Percentiles rank a stretch among this genome's conserved stretches.
These are phyloP conservation scores for Pseudogymnoascus sp. DNA, from an alignment of 2,329 filamentous ascomycete species.

Conservation along the genomic window DNA sequence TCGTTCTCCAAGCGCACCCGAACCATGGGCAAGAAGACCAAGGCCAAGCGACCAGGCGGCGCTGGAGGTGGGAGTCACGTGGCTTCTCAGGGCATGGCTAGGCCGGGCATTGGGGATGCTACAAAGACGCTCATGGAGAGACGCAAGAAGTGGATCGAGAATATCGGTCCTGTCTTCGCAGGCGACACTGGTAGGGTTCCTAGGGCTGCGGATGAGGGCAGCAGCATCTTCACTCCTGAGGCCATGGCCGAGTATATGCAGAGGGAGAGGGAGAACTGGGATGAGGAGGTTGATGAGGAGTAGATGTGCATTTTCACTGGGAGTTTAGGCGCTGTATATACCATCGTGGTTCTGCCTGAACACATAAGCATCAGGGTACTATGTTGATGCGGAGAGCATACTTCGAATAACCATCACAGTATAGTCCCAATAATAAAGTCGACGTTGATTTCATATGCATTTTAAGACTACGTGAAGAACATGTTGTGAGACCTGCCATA, in stretches of 20 bases:
- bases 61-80: constrained; percentile 62
- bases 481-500: background rate
- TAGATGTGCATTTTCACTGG: constrained; percentile 12
- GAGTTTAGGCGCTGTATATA: constrained; percentile 1
- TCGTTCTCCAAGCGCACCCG: constrained; percentile 94
- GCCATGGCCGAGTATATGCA: constrained; percentile 69
- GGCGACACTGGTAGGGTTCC: constrained; percentile 62
- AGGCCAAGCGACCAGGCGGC: constrained; percentile 71
- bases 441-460: background rate
- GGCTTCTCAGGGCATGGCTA: constrained; percentile 52
- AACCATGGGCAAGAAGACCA: constrained; percentile 89
- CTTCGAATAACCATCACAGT: no score
- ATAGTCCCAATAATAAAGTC: background rate
- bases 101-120: constrained; percentile 81
- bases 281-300: constrained; percentile 44
- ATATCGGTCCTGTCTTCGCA: constrained; percentile 84
- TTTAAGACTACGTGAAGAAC: background rate
- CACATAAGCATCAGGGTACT: background rate
- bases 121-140: constrained; percentile 91
- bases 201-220: constrained; percentile 50
- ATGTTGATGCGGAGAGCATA: background rate
- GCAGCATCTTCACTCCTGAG: constrained; percentile 63
- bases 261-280: constrained; percentile 71
- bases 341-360: background rate
- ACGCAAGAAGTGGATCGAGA: constrained; percentile 79